A percentile compares a stretch with the other conserved stretches of the same genome.
These are phyloP conservation scores for Drechslerella coelobrocha DNA, from an alignment of 2,329 filamentous ascomycete genomes.

Conservation along the genomic window DNA sequence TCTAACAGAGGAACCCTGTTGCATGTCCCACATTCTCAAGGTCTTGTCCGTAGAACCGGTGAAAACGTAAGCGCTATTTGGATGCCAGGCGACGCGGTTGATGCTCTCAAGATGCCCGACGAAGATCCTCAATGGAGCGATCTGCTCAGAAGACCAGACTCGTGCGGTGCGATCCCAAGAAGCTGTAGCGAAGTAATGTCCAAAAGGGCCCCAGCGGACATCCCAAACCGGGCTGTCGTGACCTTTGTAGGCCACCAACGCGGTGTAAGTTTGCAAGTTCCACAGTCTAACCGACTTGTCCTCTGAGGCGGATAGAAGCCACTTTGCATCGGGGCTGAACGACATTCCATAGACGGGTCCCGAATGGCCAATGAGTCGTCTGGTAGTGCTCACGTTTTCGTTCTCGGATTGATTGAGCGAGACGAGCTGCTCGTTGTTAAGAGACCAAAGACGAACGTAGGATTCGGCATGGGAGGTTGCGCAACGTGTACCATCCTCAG, in stretches of 20 bases:
- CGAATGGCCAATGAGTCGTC: constrained; percentile 81
- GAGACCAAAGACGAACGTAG: constrained; percentile 91
- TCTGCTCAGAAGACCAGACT: constrained; percentile 90
- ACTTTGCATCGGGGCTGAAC: constrained; percentile 77
- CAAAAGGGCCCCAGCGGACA: constrained; percentile 86
- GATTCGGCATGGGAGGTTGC: constrained; percentile 91
- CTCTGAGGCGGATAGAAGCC: constrained; percentile 83
- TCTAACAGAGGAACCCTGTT: constrained; percentile 82
- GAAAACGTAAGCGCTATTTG: constrained; percentile 91
- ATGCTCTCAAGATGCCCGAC: constrained; percentile 92
- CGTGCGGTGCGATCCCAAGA: constrained; percentile 90
- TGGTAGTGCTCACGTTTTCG: constrained; percentile 72
- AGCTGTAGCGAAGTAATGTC: constrained; percentile 90
- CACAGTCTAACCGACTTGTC: constrained; percentile 90
- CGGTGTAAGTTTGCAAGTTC: constrained; percentile 91
- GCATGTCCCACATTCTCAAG: constrained; percentile 96
- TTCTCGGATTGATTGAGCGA: constrained; percentile 69
- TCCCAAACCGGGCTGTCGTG: constrained; percentile 90
- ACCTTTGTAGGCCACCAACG: constrained; percentile 89
- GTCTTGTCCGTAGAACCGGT: constrained; percentile 92
- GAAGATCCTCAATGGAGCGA: constrained; percentile 84
- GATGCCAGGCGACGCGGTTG: constrained; percentile 91
- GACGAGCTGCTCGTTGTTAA: constrained; percentile 81
- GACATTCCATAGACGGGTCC: constrained; percentile 87
- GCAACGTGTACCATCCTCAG: constrained; percentile 83